Base-by-base conservation (phyloP, 1,139 yeast species). In the Sugiyamaella sp. region DNA sequence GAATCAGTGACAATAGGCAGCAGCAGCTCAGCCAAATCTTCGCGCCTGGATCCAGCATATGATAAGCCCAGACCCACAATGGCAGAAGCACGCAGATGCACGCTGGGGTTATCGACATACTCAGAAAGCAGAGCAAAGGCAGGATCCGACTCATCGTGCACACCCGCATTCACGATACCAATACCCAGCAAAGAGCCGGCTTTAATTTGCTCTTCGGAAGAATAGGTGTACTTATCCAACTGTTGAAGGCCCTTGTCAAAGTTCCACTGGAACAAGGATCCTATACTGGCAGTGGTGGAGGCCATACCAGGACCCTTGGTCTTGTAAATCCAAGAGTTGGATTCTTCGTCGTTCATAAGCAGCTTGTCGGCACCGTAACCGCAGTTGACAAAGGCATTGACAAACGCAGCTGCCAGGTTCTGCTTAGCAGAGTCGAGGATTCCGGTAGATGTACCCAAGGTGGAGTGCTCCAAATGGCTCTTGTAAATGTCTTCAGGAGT, bases 131-230 rank as follows among this genome's bases (percentile, higher is more conserved):
- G 75, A 22, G 96, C 85, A 60, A 89, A 78, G 3, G 97, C 95
- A 4, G 98, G 95, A 63, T 91, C 98, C 46, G 90, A 89, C 58
- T 93, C 99, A 68, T 93, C 97, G 70, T 89, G 97, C 54, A 95
- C 95, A 71, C 96, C 95, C 29, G 95, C 80, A 38, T 96, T 89
- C n/a, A 89, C 86, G 50, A 95, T 80, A 72, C 99, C 99, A 71
- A 90, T 89, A 71, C 98, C 99, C 61, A 95, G 79, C 58, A 93
- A 77, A 3, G 99, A 97, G 73, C 99, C 99, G 10, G 98, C 97
- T 72, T 89, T 89, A 61, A 91, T 84, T 66, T 89, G 93, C 57
- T 84, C 86, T 65, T 90, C 96, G 24, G 84, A 80, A 5, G 96
- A 86, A 68, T 91, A 90, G 57, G 93, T 78, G 70, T 87, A 91